Percentiles rank a stretch among this genome's conserved stretches.
phyloP scores from a whole-genome alignment of 1,284 basidiomycete species.

The Anthracocystis panici-leucophaei region DNA sequence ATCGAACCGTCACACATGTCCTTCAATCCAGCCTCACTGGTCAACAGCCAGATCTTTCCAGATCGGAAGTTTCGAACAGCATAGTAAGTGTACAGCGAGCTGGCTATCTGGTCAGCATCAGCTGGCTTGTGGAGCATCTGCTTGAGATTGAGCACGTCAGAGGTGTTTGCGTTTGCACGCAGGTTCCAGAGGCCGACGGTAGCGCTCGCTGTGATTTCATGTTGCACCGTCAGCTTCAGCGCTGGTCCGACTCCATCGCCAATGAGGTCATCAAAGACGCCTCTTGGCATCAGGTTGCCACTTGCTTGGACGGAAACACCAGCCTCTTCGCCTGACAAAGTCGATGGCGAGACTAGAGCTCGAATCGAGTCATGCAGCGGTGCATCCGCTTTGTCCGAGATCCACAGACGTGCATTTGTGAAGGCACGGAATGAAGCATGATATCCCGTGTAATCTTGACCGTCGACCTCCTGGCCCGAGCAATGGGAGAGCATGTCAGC shows the following conservation, averaged over 20 bases:
- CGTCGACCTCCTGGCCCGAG: slow-evolving; percentile 5
- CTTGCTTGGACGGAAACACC: slow-evolving; percentile 11
- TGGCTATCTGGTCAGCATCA: neutral
- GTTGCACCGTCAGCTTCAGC: slow-evolving; percentile 26
- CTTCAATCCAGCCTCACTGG: neutral
- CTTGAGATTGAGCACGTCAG: slow-evolving; percentile 15
- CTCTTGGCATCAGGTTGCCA: slow-evolving; percentile 11
- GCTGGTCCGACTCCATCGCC: slow-evolving; percentile 22
- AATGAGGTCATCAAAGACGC: slow-evolving; percentile 29
- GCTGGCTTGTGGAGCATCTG: slow-evolving; percentile 6
- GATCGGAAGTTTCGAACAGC: slow-evolving; percentile 30
- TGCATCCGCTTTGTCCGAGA: slow-evolving; percentile 34
- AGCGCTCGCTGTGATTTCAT: slow-evolving; percentile 16
- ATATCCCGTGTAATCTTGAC: slow-evolving; percentile 32
- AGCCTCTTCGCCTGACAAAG: slow-evolving; percentile 2
- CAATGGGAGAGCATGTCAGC: slow-evolving; percentile 65
- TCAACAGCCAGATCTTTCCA: slow-evolving; percentile 12
- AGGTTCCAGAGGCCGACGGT: slow-evolving; percentile 41
- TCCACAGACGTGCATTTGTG: slow-evolving; percentile 40
- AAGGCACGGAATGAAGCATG: slow-evolving; percentile 64
- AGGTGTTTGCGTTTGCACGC: slow-evolving; percentile 17
- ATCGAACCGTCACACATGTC: neutral
- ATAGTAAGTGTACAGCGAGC: slow-evolving; percentile 6
- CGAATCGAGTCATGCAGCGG: slow-evolving; percentile 13
- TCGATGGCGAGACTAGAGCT: slow-evolving; percentile 15